Percentiles rank a stretch among this genome's conserved stretches.
Conservation (phyloP, 169 alveolate genomes). For the Cystoisospora suis region DNA sequence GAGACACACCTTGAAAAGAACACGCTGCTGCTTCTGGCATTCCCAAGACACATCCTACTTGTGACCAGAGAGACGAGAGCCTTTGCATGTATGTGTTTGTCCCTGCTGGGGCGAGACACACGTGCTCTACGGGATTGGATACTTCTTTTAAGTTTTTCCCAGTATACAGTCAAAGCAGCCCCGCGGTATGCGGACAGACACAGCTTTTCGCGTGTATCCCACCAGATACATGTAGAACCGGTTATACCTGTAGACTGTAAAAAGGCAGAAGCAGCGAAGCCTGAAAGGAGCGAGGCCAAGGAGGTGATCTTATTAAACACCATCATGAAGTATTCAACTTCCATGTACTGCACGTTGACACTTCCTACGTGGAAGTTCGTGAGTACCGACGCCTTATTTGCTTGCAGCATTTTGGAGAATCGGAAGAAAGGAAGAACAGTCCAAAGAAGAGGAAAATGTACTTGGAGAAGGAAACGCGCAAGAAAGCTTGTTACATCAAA, state of each 20-base stretch:
- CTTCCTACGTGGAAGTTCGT: conserved; percentile 26
- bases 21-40: too few species aligned
- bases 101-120: too few species aligned
- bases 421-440: not conserved
- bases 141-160: too few species aligned
- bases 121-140: too few species aligned
- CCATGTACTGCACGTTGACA: conserved; percentile 26
- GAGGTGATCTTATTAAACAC: conserved; percentile 34
- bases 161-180: too few species aligned
- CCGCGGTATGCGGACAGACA: too few species aligned
- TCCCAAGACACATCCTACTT: too few species aligned
- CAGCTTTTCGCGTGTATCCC: too few species aligned
- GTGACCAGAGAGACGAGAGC: too few species aligned
- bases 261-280: conserved; percentile 55
- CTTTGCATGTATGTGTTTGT: too few species aligned
- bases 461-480: not conserved
- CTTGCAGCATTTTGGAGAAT: conserved; percentile 9
- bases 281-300: conserved; percentile 43
- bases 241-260: conserved; percentile 37
- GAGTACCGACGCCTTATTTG: conserved; percentile 28
- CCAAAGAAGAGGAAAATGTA: not conserved
- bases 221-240: too few species aligned
- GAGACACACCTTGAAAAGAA: too few species aligned
- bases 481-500: not conserved
- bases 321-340: conserved; percentile 32